Percentiles rank a stretch among this genome's conserved stretches.
Evolutionary conservation across 2,329 filamentous ascomycete species (phyloP).

Genomic region (Clarireedia homoeocarpa): DNA sequence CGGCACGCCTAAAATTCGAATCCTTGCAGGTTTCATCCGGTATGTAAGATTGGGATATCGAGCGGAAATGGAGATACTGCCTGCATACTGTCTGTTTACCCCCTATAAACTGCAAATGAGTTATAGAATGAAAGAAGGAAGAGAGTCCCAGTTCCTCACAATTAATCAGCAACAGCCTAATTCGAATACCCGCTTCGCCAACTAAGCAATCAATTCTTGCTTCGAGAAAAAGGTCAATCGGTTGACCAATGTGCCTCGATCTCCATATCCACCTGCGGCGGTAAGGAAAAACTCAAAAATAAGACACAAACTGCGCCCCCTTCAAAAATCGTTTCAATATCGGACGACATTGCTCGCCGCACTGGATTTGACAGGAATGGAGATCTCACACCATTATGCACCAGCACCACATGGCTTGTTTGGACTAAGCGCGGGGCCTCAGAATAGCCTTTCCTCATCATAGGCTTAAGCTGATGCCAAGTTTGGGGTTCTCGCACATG

Average conservation of each 20-base stretch:
- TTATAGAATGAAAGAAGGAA: too few relatives aligned
- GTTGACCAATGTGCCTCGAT: not conserved
- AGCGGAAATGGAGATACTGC: too few relatives aligned
- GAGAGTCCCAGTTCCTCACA: too few relatives aligned
- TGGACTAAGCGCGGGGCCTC: not conserved
- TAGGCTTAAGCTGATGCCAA: not conserved
- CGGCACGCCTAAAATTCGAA: too few relatives aligned
- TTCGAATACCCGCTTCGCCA: too few relatives aligned
- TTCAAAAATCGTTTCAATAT: constrained; percentile 1
- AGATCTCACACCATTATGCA: not conserved
- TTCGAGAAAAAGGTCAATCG: not conserved
- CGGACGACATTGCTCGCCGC: not conserved
- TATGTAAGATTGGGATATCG: too few relatives aligned
- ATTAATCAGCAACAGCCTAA: too few relatives aligned
- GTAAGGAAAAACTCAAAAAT: not conserved
- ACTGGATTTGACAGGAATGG: not conserved
- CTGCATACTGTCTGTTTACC: too few relatives aligned
- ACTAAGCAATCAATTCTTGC: too few relatives aligned
- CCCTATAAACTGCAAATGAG: too few relatives aligned
- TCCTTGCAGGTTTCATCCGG: too few relatives aligned
- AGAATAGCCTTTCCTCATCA: not conserved
- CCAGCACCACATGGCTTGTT: not conserved
- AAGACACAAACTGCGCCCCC: constrained; percentile 2
- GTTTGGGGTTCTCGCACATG: not conserved
- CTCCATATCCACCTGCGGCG: not conserved